A percentile compares a stretch with the other conserved stretches of the same genome.
These are phyloP conservation scores for Trichoderma simmonsii DNA, from an alignment of 2,329 filamentous ascomycete species.

Conservation along the genomic window DNA sequence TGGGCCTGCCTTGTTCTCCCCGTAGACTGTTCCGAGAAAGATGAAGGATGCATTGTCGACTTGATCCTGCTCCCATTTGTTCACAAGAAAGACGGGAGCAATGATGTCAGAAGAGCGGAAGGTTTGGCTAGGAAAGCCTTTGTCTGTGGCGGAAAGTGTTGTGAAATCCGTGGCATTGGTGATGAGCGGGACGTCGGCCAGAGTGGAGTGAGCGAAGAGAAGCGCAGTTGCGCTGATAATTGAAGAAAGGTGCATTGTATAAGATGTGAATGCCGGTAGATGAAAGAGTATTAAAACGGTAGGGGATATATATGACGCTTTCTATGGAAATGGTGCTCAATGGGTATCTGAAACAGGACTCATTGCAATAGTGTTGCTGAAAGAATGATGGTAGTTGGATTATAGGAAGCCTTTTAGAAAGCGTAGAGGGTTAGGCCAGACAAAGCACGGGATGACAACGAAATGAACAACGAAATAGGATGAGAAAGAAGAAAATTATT, in stretches of 20 bases:
- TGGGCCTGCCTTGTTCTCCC: not conserved
- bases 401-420: not conserved
- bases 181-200: not conserved
- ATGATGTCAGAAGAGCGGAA: not conserved
- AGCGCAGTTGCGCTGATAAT: not conserved
- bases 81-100: not conserved
- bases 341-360: not conserved
- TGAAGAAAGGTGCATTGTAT: not conserved
- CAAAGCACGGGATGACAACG: not conserved
- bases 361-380: not conserved
- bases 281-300: not conserved
- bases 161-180: not conserved
- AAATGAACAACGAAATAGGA: not conserved
- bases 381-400: not conserved
- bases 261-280: not conserved
- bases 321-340: not conserved
- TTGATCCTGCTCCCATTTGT: not conserved
- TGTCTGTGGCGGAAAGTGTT: not conserved
- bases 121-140: not conserved
- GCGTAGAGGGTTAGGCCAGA: not conserved
- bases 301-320: not conserved
- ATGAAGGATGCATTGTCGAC: not conserved
- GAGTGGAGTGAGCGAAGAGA: not conserved
- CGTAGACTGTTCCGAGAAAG: constrained; percentile 1
- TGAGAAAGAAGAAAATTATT: not conserved